phyloP scores from a whole-genome alignment of 176 grass and related monocot species.

The Eleusine indica region DNA sequence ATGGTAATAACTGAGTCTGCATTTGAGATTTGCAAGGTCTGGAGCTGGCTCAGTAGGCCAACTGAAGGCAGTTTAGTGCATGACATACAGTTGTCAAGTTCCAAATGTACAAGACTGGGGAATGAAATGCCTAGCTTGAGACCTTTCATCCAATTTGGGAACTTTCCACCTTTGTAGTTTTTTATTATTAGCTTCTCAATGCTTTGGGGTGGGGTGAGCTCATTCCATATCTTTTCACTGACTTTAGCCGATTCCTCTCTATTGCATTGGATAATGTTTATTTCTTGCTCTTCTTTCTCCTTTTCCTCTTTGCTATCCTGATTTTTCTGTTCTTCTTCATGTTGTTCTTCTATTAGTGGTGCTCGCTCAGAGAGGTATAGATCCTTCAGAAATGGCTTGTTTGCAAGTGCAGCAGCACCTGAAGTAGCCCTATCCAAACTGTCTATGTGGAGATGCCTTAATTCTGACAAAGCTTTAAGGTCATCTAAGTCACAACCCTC shows the following conservation, averaged over 20 bases:
- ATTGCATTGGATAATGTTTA: conserved; percentile 16
- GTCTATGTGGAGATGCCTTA: conserved; percentile 64
- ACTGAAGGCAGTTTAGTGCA: conserved; percentile 67
- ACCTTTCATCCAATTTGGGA: conserved; percentile 68
- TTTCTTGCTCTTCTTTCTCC: conserved; percentile 37
- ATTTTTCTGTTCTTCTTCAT: conserved; percentile 25
- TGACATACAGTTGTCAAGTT: conserved; percentile 56
- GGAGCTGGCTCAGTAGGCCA: conserved; percentile 67
- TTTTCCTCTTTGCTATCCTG: conserved; percentile 34
- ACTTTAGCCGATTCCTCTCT: conserved; percentile 47
- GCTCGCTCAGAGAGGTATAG: conserved; percentile 61
- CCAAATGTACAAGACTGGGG: conserved; percentile 55
- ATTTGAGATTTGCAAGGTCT: conserved; percentile 61
- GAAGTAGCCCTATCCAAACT: conserved; percentile 68
- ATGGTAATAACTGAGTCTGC: conserved; percentile 62
- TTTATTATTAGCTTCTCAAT: conserved; percentile 66
- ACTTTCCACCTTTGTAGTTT: conserved; percentile 59
- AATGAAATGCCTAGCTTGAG: conserved; percentile 61
- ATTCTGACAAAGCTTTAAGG: conserved; percentile 58
- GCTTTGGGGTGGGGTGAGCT: conserved; percentile 60
- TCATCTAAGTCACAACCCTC: conserved; percentile 73
- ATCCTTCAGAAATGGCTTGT: conserved; percentile 69
- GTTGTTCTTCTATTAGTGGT: conserved; percentile 25
- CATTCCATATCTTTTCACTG: conserved; percentile 74
- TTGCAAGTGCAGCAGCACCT: conserved; percentile 52